phyloP scores from a whole-genome alignment of 1,139 yeast genomes.

The Kodamaea alishanica region DNA sequence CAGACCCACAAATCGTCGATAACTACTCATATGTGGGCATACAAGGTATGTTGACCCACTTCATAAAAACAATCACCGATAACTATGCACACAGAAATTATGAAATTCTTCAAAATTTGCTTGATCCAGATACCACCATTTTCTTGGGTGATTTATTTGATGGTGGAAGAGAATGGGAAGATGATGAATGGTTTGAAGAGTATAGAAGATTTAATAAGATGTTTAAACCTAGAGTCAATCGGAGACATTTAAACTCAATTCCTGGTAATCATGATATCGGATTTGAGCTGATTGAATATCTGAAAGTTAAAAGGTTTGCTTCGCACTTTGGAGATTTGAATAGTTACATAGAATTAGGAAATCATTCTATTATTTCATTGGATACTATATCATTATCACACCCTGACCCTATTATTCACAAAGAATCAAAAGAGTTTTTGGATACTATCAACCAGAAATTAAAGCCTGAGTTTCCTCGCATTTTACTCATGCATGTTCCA shows the following conservation, averaged over 20 bases:
- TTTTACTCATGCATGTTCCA: constrained; percentile 79
- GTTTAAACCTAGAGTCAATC: constrained; percentile 50
- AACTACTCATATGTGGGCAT: constrained; percentile 64
- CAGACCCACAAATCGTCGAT: constrained; percentile 93
- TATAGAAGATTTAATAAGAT: constrained; percentile 61
- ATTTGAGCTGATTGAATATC: constrained; percentile 62
- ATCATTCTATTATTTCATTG: constrained; percentile 70
- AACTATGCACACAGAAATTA: constrained; percentile 78
- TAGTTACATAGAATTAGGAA: constrained; percentile 54
- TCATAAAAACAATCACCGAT: constrained; percentile 57
- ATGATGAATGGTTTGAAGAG: constrained; percentile 65
- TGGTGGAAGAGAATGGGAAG: constrained; percentile 89
- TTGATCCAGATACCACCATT: constrained; percentile 73
- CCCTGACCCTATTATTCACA: constrained; percentile 23
- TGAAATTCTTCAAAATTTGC: constrained; percentile 50
- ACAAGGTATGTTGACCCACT: constrained; percentile 41
- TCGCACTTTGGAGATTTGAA: constrained; percentile 72
- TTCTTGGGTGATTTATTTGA: constrained; percentile 92
- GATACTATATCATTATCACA: constrained; percentile 79
- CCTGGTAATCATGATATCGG: constrained; percentile 99
- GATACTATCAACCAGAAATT: constrained; percentile 18
- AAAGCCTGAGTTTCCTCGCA: constrained; percentile 49
- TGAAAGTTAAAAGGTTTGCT: constrained; percentile 57
- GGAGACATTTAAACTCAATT: constrained; percentile 52
- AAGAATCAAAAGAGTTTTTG: constrained; percentile 27